A percentile compares a stretch with the other conserved stretches of the same genome.
phyloP scores from a whole-genome alignment of 768 basidiomycete genomes.

The Pisolithus albus region DNA sequence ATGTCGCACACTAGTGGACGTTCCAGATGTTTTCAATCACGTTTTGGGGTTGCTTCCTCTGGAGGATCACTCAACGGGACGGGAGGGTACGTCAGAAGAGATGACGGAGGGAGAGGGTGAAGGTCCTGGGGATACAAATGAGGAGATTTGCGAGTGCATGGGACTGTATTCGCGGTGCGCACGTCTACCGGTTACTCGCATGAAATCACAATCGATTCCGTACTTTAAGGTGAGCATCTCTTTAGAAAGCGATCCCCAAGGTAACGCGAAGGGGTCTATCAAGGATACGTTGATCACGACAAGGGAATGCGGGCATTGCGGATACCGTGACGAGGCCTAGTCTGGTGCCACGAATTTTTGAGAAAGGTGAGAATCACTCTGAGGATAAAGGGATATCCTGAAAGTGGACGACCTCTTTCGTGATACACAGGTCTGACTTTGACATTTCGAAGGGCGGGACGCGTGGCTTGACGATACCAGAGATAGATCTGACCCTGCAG shows the following conservation, averaged over 20 bases:
- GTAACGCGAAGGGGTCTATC: not conserved
- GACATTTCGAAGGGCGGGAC: too few species aligned
- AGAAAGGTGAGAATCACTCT: conserved; percentile 26
- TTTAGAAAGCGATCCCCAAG: not conserved
- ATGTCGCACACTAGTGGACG: conserved; percentile 61
- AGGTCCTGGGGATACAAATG: conserved; percentile 35
- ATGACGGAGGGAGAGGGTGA: conserved; percentile 6
- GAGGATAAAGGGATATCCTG: conserved; percentile 52
- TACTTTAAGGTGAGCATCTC: conserved; percentile 48
- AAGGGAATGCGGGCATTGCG: conserved; percentile 91
- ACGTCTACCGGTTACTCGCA: conserved; percentile 72
- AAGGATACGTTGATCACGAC: conserved; percentile 98
- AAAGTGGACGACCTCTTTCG: too few species aligned
- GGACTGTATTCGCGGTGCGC: conserved; percentile 88
- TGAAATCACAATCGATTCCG: conserved; percentile 95
- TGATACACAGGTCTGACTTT: too few species aligned
- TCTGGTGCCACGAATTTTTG: conserved; percentile 16
- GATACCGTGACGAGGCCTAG: conserved; percentile 97
- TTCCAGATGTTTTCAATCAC: conserved; percentile 77
- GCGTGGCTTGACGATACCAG: conserved; percentile 22
- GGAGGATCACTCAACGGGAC: conserved; percentile 22
- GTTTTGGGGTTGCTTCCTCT: conserved; percentile 62
- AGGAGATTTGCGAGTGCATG: conserved; percentile 86
- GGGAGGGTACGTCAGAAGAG: not conserved
- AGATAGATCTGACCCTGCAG: too few species aligned